Evolutionary conservation across 345 rosid genomes (phyloP), one percentile per base, ranked within the genome.

Genomic region (Clausena lansium): DNA sequence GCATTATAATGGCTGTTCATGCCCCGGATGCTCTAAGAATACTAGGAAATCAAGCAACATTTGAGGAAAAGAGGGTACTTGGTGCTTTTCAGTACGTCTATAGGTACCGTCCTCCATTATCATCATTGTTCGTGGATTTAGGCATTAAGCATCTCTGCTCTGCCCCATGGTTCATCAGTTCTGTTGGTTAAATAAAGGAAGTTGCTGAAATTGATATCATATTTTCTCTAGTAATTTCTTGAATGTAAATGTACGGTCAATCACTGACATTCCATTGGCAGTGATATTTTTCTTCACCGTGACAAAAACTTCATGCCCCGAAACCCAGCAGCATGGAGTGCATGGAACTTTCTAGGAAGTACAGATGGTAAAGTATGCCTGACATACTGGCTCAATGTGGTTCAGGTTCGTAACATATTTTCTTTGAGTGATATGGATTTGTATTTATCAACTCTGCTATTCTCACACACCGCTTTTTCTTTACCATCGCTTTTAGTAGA

Each of bases 311-410:
- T 93, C 62, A 93, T 95, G 99, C 99, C 98, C 8, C 80, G 76
- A 78, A 93, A 85, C 77, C 86, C 83, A 80, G 92, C 91, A 75
- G 97, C 98, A 0, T 93, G 99, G 98, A 88, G 99, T 78, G 89
- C 98, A 0, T 91, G 99, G 98, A 95, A 95, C 76, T 95, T 95
- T 87, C 86, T 93, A 25, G 99, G 92, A 66, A 91, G 86, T 76
- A 82, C 86, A 1, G 87, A 86, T 39, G 85, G 79, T 55, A 89
- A 88, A 87, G 91, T 90, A 1, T 91, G 95, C 69, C 77, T 93
- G 76, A 95, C 99, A 36, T 93, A 93, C 85, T 95, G 99, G 99
- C 96, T 95, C 76, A 88, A 95, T 82, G 87, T 89, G 75, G 93
- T 95, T 77, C 98, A 95, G 99, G 99, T 93, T 76, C 50, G 84